Base-by-base conservation (phyloP, 257 asterid genomes). In the Ophiorrhiza pumila region DNA sequence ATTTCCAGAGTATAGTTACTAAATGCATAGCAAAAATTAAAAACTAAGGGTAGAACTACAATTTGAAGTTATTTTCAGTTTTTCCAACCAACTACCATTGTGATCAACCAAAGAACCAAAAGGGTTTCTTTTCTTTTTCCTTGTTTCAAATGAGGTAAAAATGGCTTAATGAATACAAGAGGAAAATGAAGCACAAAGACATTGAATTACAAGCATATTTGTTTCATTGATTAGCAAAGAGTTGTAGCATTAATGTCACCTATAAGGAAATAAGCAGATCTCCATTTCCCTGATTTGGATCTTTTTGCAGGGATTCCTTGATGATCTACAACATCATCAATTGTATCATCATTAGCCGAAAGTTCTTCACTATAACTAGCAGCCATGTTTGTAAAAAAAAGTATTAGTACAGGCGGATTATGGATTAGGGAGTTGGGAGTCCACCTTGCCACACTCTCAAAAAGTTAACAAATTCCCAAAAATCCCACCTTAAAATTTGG, bases 221-320 rank as follows among this genome's bases (percentile, higher is more conserved):
- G 13, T 6, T 50, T 22, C 29, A 20, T 52, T 52, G 6, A 52
- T 22, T 22, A 52, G 27, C 1, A 9, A 53, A 25, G 35, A 25
- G 17, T 56, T 25, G 7, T 6, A 22, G 23, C 27, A 59, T 34
- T 35, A 17, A 15, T 15, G 46, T 65, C 71, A 65, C 71, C 71
- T 65, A 65, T 65, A 14, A 65, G 42, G 56, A 65, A 65, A 43
- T 65, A 65, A n/a, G 71, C 56, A n/a, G 71, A 65, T 65, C 39
- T 65, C 71, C 71, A 65, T 65, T 42, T 65, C 25, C 71, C 71
- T 25, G 55, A 41, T 7, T 43, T 37, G 71, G 71, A 65, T 65
- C 71, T 42, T 65, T 65, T 42, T 0, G 71, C 71, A 10, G 55
- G 71, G 37, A 65, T 35, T 11, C 71, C 71, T 23, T 65, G 53